Conservation (phyloP, 1,284 basidiomycete species). For the Abortiporus biennis region DNA sequence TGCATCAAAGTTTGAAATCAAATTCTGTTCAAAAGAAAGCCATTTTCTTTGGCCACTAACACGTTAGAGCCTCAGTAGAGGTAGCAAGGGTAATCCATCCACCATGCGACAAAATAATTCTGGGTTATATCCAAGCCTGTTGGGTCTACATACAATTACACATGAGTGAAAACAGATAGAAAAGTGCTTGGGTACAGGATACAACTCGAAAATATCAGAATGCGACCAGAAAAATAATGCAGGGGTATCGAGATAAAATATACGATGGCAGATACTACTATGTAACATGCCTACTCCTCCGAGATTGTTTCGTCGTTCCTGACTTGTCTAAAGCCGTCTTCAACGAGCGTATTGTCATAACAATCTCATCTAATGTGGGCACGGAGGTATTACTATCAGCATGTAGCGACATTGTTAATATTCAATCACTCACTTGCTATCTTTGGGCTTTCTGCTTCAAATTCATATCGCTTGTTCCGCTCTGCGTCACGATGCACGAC, state of each 20-base stretch:
- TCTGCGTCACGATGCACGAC: slow-evolving; percentile 61
- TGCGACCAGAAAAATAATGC: slow-evolving; percentile 1
- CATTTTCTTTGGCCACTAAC: too few relatives aligned
- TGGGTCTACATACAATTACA: too few relatives aligned
- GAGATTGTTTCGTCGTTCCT: slow-evolving; percentile 49
- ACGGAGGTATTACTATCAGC: neutral
- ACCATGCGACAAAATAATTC: too few relatives aligned
- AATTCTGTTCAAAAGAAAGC: too few relatives aligned
- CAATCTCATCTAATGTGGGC: slow-evolving; percentile 53
- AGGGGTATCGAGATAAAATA: neutral
- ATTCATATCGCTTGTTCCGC: slow-evolving; percentile 91
- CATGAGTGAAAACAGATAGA: too few relatives aligned
- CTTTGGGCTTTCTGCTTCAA: slow-evolving; percentile 88
- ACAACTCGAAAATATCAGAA: too few relatives aligned
- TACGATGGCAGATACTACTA: slow-evolving; percentile 6
- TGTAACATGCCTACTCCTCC: slow-evolving; percentile 48
- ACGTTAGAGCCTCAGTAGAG: too few relatives aligned
- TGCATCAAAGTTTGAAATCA: too few relatives aligned
- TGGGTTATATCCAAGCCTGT: too few relatives aligned
- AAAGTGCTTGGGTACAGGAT: too few relatives aligned
- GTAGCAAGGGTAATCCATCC: too few relatives aligned
- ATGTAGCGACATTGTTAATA: neutral
- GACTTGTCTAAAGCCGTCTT: slow-evolving; percentile 54
- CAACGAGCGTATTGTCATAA: slow-evolving; percentile 56
- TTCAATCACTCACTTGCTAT: slow-evolving; percentile 64